Percentiles rank a stretch among this genome's conserved stretches.
Conservation (phyloP, 306 rosid species). For the Myrica gale region DNA sequence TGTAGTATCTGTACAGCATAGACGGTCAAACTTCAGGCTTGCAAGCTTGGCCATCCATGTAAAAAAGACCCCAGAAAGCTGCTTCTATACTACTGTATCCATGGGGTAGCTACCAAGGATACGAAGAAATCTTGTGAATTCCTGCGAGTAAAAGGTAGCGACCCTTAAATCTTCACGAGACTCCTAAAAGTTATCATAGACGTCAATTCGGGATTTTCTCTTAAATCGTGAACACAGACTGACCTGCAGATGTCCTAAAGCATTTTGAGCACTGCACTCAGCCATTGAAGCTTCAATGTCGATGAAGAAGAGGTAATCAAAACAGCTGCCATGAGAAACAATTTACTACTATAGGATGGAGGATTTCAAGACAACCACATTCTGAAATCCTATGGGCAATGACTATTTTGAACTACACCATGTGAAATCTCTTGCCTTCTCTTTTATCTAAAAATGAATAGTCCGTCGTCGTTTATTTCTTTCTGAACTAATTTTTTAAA, state of each 20-base stretch:
- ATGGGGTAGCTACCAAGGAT: conserved; percentile 72
- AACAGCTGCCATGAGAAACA: conserved; percentile 56
- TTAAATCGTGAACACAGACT: conserved; percentile 12
- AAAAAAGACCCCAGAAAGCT: conserved; percentile 4
- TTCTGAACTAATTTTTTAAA: conserved; percentile 16
- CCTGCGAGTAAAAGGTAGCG: conserved; percentile 44
- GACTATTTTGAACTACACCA: neutral
- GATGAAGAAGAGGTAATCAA: conserved; percentile 80
- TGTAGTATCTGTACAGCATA: neutral
- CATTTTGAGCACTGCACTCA: conserved; percentile 75
- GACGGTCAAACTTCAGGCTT: conserved; percentile 1
- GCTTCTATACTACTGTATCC: conserved; percentile 36
- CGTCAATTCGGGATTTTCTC: neutral
- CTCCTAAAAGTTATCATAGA: neutral
- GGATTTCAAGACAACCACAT: conserved; percentile 6
- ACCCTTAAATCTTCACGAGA: no score
- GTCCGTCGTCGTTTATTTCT: neutral
- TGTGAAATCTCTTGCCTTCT: neutral
- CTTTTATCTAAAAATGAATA: neutral
- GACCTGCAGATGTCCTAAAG: conserved; percentile 81
- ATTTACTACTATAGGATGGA: conserved; percentile 7
- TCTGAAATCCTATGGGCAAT: conserved; percentile 9
- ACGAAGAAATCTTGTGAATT: conserved; percentile 66
- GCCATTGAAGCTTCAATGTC: conserved; percentile 95
- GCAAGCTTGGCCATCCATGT: neutral